phyloP scores from a whole-genome alignment of 257 asterid species.

The Petrea volubilis region DNA sequence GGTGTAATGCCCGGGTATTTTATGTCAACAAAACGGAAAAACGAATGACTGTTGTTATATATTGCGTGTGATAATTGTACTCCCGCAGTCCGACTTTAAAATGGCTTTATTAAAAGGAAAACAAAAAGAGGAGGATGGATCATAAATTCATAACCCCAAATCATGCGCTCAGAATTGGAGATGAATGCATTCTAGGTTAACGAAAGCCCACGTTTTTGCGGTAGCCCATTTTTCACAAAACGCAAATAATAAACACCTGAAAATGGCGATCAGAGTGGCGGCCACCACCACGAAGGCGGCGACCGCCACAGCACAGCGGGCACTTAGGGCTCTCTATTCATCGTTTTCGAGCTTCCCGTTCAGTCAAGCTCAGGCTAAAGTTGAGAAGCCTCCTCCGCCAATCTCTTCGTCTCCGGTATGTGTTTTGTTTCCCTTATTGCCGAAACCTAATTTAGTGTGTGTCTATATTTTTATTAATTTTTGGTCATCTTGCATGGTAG shows the following conservation, averaged over 20 bases:
- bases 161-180: too few species aligned
- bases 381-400: slow-evolving; percentile 48
- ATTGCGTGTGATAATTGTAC: too few species aligned
- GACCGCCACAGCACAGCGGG: slow-evolving; percentile 22
- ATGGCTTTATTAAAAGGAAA: too few species aligned
- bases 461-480: background rate
- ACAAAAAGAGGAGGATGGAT: too few species aligned
- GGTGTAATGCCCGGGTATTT: too few species aligned
- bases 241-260: background rate
- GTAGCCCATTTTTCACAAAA: too few species aligned
- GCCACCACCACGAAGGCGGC: slow-evolving; percentile 20
- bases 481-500: background rate
- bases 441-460: background rate
- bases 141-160: too few species aligned
- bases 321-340: slow-evolving; percentile 32
- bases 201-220: too few species aligned
- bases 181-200: too few species aligned
- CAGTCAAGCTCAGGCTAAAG: slow-evolving; percentile 28
- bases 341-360: slow-evolving; percentile 37
- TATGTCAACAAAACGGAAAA: too few species aligned
- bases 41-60: too few species aligned
- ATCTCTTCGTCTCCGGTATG: slow-evolving; percentile 57
- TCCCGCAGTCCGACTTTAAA: too few species aligned
- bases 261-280: slow-evolving; percentile 52
- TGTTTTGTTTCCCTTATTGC: background rate